A percentile compares a stretch with the other conserved stretches of the same genome.
Evolutionary conservation across 768 basidiomycete species (phyloP).

Genomic region (Auriculariales sp.): DNA sequence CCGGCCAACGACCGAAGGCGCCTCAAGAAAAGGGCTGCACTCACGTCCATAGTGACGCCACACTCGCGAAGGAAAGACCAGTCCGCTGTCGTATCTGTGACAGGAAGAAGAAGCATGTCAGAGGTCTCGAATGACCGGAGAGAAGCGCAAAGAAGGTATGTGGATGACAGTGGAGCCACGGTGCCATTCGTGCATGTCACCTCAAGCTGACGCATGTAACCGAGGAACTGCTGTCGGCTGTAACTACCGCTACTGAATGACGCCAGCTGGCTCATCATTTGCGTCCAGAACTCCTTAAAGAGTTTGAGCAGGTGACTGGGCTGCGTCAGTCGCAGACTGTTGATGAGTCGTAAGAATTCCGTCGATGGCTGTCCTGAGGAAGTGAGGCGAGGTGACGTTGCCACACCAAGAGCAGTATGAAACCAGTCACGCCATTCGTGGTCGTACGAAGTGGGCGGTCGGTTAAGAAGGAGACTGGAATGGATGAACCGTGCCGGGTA

Average conservation of each 20-base stretch:
- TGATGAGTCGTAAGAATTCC: neutral
- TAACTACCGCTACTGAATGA: neutral
- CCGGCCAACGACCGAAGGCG: conserved; percentile 9
- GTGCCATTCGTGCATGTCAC: neutral
- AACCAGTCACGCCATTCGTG: neutral
- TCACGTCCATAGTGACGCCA: conserved; percentile 9
- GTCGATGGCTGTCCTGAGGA: neutral
- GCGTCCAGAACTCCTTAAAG: neutral
- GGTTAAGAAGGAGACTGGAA: neutral
- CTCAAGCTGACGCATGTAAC: neutral
- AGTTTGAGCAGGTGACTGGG: neutral
- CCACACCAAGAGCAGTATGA: neutral
- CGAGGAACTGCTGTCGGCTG: neutral
- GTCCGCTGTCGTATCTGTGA: conserved; percentile 6
- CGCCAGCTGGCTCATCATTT: neutral
- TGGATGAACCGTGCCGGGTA: neutral
- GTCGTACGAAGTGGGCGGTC: neutral
- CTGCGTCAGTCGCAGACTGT: neutral
- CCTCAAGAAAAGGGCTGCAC: conserved; percentile 9
- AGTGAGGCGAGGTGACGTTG: neutral
- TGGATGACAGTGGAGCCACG: neutral
- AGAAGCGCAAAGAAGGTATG: neutral
- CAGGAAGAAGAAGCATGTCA: conserved; percentile 10
- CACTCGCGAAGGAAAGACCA: conserved; percentile 11
- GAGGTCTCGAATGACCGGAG: neutral